A percentile compares a stretch with the other conserved stretches of the same genome.
These are phyloP conservation scores for Tetragonia tetragonoides DNA, from an alignment of 148 eudicot species.

Conservation along the genomic window DNA sequence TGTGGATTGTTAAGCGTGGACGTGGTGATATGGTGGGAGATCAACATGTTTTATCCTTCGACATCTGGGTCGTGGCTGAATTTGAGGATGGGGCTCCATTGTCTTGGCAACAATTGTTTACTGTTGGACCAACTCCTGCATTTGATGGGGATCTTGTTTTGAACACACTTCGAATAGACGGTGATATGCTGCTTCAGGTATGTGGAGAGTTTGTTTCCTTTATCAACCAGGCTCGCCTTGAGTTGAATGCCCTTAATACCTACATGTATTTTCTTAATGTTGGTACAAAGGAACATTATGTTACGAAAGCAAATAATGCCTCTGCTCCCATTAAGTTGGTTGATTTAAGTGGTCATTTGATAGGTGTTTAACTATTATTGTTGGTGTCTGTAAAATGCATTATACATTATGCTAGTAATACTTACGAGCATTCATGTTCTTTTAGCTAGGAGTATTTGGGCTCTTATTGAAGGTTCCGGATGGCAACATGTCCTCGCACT, in stretches of 20 bases:
- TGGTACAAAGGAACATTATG: too few species aligned
- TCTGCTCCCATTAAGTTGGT: too few species aligned
- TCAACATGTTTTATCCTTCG: neutral
- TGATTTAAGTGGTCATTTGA: too few species aligned
- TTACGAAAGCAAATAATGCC: too few species aligned
- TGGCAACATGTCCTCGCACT: too few species aligned
- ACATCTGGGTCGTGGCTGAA: slow-evolving; percentile 16
- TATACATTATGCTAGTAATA: too few species aligned
- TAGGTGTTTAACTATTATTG: too few species aligned
- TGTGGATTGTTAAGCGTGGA: neutral
- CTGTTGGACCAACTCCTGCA: slow-evolving; percentile 6
- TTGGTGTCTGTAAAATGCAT: too few species aligned
- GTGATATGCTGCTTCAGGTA: neutral
- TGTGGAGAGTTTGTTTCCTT: slow-evolving; percentile 15
- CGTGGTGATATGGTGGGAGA: neutral
- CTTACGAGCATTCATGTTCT: too few species aligned
- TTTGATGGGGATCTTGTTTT: neutral
- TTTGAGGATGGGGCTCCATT: slow-evolving; percentile 8
- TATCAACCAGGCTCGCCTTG: neutral
- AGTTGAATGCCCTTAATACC: neutral
- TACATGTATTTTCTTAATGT: too few species aligned
- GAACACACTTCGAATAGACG: neutral
- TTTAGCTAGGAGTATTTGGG: too few species aligned
- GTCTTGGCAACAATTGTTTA: slow-evolving; percentile 14
- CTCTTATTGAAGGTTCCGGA: too few species aligned